Evolutionary conservation across 345 rosid genomes (phyloP).

Genomic region (Salix arbutifolia): DNA sequence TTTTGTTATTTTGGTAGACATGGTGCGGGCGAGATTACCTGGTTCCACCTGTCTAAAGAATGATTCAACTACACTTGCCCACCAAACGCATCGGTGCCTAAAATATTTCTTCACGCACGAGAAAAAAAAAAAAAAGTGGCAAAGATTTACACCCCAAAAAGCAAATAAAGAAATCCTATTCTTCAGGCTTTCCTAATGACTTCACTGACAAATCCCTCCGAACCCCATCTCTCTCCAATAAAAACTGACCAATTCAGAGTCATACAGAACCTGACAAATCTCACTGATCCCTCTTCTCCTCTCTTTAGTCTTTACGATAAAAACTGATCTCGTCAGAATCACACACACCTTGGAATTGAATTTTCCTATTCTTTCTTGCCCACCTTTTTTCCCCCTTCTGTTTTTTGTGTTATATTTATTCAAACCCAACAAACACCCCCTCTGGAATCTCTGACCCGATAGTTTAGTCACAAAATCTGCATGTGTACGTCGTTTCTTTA

Average conservation of each 20-base stretch:
- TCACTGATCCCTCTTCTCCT: conserved; percentile 5
- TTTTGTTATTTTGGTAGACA: not conserved
- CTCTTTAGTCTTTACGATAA: conserved; percentile 6
- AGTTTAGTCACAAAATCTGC: conserved; percentile 87
- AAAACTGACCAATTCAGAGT: conserved; percentile 49
- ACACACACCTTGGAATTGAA: conserved; percentile 32
- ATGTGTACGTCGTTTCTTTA: conserved; percentile 63
- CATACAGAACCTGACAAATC: conserved; percentile 16
- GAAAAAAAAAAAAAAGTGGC: not conserved
- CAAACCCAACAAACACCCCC: conserved; percentile 32
- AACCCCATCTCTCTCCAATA: conserved; percentile 8
- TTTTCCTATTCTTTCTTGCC: conserved; percentile 1
- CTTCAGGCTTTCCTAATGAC: conserved; percentile 65
- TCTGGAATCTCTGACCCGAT: conserved; percentile 76
- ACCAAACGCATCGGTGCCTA: not conserved
- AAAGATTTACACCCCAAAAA: not conserved
- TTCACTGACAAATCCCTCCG: conserved; percentile 35
- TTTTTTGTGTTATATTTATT: not conserved
- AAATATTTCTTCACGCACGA: not conserved
- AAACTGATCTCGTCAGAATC: conserved; percentile 47
- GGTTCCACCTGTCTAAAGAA: not conserved
- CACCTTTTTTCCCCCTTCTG: not conserved
- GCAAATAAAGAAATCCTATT: conserved; percentile 28
- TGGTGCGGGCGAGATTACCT: not conserved
- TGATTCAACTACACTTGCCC: not conserved